A percentile compares a stretch with the other conserved stretches of the same genome.
Conservation (phyloP, 202 grass and related monocot genomes). For the Zoysia matrella region DNA sequence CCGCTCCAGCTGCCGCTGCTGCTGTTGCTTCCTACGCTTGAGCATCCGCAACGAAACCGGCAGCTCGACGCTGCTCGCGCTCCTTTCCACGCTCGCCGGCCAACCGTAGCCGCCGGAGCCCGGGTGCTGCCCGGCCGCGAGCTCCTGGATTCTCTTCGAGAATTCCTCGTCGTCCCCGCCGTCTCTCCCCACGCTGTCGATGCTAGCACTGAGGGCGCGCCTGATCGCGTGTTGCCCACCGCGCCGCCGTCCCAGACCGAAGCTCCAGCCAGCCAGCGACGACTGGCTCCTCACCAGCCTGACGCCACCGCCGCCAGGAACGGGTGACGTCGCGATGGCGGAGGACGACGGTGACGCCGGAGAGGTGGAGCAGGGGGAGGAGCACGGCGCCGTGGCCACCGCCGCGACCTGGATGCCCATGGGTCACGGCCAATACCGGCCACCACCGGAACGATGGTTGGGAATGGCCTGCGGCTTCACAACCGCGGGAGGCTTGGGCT, state of each 20-base stretch:
- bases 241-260: slow-evolving; percentile 20
- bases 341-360: slow-evolving; percentile 45
- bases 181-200: slow-evolving; percentile 50
- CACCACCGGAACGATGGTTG: slow-evolving; percentile 52
- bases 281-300: slow-evolving; percentile 17
- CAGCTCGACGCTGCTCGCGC: slow-evolving; percentile 41
- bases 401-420: slow-evolving; percentile 55
- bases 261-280: slow-evolving; percentile 21
- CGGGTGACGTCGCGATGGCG: slow-evolving; percentile 25
- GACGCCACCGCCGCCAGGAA: slow-evolving; percentile 26
- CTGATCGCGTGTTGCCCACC: slow-evolving; percentile 24
- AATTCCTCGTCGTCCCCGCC: slow-evolving; percentile 72
- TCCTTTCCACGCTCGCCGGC: slow-evolving; percentile 77
- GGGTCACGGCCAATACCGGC: slow-evolving; percentile 42
- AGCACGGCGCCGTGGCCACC: slow-evolving; percentile 30
- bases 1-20: neutral
- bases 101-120: slow-evolving; percentile 23
- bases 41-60: slow-evolving; percentile 51
- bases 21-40: slow-evolving; percentile 63
- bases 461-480: slow-evolving; percentile 52
- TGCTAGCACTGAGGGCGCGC: slow-evolving; percentile 57
- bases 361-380: slow-evolving; percentile 19
- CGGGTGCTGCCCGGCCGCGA: slow-evolving; percentile 49
- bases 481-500: slow-evolving; percentile 41
- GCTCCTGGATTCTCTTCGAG: slow-evolving; percentile 72